Conservation (phyloP, 225 moss, liverwort and hornwort species). For the Takakia lepidozioides region DNA sequence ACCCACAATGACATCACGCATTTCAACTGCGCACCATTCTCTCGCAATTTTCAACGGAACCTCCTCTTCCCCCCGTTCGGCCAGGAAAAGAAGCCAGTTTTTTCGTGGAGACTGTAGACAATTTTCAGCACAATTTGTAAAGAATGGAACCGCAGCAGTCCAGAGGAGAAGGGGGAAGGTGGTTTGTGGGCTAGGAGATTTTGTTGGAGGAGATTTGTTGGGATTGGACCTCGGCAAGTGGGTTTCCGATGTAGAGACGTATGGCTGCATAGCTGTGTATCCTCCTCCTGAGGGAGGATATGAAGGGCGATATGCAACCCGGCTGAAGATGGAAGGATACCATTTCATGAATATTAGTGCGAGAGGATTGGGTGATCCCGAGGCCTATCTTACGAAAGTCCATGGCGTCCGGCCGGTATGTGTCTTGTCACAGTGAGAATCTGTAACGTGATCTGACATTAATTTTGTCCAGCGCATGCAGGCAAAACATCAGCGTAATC, state of each 20-base stretch:
- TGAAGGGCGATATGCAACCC: constrained; percentile 79
- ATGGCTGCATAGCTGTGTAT: constrained; percentile 73
- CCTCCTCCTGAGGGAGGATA: constrained; percentile 79
- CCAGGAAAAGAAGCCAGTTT: no score
- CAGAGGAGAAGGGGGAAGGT: constrained; percentile 11
- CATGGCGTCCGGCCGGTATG: constrained; percentile 89
- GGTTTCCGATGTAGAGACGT: constrained; percentile 78
- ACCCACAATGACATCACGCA: no score
- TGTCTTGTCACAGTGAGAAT: neutral
- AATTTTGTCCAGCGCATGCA: neutral
- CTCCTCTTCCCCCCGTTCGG: no score
- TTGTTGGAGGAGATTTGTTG: constrained; percentile 71
- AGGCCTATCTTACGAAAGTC: constrained; percentile 76
- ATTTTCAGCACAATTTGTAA: no score
- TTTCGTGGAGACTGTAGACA: no score
- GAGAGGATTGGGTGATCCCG: constrained; percentile 88
- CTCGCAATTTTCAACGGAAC: no score
- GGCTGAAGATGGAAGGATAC: constrained; percentile 70
- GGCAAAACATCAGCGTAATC: no score
- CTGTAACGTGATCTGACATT: neutral
- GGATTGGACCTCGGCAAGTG: constrained; percentile 82
- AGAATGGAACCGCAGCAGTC: no score
- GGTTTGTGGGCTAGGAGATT: constrained; percentile 42
- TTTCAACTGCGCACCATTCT: no score
- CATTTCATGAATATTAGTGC: constrained; percentile 79